phyloP scores from a whole-genome alignment of 208 protist species.

The Trypanosoma melophagium region DNA sequence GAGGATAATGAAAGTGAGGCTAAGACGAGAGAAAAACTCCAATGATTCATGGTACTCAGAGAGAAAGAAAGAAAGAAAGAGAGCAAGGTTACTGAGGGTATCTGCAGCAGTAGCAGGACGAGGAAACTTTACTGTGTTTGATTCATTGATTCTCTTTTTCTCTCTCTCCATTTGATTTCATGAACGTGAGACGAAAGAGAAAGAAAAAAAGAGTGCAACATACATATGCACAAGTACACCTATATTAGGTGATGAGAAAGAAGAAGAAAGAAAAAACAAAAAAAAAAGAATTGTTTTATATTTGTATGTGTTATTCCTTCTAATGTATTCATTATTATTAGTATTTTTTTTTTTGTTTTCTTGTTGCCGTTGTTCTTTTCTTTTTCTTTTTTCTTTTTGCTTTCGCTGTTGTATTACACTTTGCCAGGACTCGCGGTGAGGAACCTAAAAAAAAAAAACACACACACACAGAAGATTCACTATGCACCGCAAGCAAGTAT shows the following conservation, averaged over 20 bases:
- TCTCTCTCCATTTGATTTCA: no score
- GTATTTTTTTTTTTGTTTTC: conserved; percentile 19
- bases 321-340: no score
- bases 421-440: no score
- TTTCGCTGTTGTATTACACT: not conserved
- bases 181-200: no score
- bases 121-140: no score
- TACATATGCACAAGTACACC: not conserved
- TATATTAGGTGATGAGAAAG: not conserved
- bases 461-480: no score
- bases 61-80: no score
- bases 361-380: conserved; percentile 1
- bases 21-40: not conserved
- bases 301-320: not conserved
- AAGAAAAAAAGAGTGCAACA: not conserved
- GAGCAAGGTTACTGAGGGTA: no score
- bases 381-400: conserved; percentile 13
- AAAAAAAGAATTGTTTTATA: conserved; percentile 11
- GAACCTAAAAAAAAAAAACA: not conserved
- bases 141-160: no score
- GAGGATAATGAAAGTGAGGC: conserved; percentile 21
- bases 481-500: conserved; percentile 82
- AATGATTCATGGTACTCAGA: not conserved
- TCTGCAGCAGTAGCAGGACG: no score
- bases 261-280: conserved; percentile 1